Evolutionary conservation across 2,329 filamentous ascomycete species (phyloP), one percentile per base, ranked within the genome.

Genomic region (Colletotrichum coccodes): DNA sequence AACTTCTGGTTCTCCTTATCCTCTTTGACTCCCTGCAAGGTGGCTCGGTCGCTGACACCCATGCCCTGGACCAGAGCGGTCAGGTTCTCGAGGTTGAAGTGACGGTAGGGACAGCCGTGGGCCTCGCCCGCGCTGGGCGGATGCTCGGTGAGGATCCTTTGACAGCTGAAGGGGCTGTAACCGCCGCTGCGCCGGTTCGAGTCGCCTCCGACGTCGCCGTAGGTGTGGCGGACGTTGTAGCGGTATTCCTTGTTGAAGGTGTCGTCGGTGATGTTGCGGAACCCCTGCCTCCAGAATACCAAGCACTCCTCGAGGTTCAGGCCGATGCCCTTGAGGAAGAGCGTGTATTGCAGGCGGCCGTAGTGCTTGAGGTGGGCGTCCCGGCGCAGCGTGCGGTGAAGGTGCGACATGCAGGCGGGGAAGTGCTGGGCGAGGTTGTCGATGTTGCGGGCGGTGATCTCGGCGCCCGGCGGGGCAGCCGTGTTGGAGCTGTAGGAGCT

Each of bases 231-330:
- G 66, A 98, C 89, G 78, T 99, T 98, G 86, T 99, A 99, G 50
- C 93, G 89, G 82, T 99, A 98, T 78, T 98, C 94, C 77, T 98
- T 98, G 81, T 97, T 97, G 87, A 98, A 99, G 40, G 91, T 91
- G 75, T 98, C 95, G 76, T 98, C 96, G 0, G 93, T 95, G 72
- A 97, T 90, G 73, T 94, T 92, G 78, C 90, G 90, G 87, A 99
- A 98, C 32, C 88, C 86, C 71, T 90, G 88, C 12, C 96, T 91
- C 96, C 96, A 99, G 84, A 99, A 99, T 14, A 94, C 74, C 28
- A 99, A 87, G 74, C 90, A 94, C 80, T 99, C 95, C 76, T 98
- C 94, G n/a, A 99, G 84, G 71, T 89, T 94, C 32, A 99, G 85
- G 0, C 96, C 96, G 68, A 98, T 94, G 47, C 96, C 96, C 81